Conservation (phyloP, 257 asterid genomes). For the Fraxinus pennsylvanica region DNA sequence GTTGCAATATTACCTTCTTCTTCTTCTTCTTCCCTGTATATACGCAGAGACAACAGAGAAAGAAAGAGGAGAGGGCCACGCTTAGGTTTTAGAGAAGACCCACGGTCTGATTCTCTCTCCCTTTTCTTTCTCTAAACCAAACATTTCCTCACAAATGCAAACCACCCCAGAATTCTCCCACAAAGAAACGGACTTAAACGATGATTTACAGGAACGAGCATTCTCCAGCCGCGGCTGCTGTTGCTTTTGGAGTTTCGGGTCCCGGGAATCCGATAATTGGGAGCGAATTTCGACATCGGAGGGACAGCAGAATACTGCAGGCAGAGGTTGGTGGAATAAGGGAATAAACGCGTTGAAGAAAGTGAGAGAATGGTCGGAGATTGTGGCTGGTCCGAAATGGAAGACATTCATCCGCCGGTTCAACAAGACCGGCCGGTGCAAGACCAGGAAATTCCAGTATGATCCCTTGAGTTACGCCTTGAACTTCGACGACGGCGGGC, state of each 20-base stretch:
- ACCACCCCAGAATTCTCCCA: slow-evolving; percentile 33
- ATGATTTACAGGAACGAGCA: slow-evolving; percentile 38
- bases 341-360: slow-evolving; percentile 51
- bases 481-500: slow-evolving; percentile 74
- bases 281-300: slow-evolving; percentile 55
- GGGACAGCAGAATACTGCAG: slow-evolving; percentile 29
- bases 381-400: slow-evolving; percentile 93
- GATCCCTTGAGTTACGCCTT: slow-evolving; percentile 70
- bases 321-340: slow-evolving; percentile 43
- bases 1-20: too few relatives aligned
- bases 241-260: slow-evolving; percentile 42
- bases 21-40: too few relatives aligned
- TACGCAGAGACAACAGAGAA: neutral
- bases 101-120: neutral
- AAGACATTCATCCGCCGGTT: slow-evolving; percentile 84
- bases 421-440: slow-evolving; percentile 43
- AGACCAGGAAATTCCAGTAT: slow-evolving; percentile 49
- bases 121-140: neutral
- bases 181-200: slow-evolving; percentile 28
- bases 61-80: neutral
- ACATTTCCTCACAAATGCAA: slow-evolving; percentile 40
- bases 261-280: slow-evolving; percentile 48
- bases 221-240: slow-evolving; percentile 57
- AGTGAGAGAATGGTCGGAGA: slow-evolving; percentile 78
- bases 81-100: slow-evolving; percentile 7